Conservation (phyloP, 1,284 basidiomycete species). For the Phaffia rhodozyma region DNA sequence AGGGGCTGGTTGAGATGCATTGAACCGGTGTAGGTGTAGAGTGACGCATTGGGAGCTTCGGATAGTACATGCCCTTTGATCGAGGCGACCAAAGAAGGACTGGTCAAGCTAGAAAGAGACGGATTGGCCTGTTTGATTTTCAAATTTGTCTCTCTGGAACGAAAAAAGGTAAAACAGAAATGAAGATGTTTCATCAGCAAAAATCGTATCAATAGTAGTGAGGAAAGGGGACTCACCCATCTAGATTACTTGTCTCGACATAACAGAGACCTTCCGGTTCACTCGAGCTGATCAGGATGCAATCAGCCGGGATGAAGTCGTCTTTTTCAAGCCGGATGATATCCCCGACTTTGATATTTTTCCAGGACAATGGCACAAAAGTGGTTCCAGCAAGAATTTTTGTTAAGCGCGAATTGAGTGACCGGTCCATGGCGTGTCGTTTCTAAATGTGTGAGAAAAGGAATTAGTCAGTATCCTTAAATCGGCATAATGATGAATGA, state of each 20-base stretch:
- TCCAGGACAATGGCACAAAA: conserved; percentile 76
- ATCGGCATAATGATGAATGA: conserved; percentile 17
- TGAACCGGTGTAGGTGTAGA: conserved; percentile 85
- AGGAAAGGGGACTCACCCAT: conserved; percentile 53
- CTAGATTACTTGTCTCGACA: conserved; percentile 93
- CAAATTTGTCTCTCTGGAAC: conserved; percentile 81
- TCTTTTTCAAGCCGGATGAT: conserved; percentile 80
- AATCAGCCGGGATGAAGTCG: conserved; percentile 92
- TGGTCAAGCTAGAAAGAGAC: conserved; percentile 63
- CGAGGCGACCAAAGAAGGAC: conserved; percentile 58
- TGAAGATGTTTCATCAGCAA: conserved; percentile 2
- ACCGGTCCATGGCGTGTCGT: conserved; percentile 87
- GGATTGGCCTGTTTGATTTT: conserved; percentile 96
- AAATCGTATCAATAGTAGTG: neutral
- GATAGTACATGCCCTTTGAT: conserved; percentile 76
- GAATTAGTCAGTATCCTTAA: conserved; percentile 9
- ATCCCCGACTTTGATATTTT: conserved; percentile 81
- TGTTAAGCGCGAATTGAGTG: conserved; percentile 72
- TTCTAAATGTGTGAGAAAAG: conserved; percentile 39
- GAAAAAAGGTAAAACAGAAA: neutral
- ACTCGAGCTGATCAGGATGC: conserved; percentile 74
- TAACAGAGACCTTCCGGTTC: conserved; percentile 97
- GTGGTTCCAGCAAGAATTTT: conserved; percentile 55
- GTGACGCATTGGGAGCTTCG: conserved; percentile 93
- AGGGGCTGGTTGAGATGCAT: conserved; percentile 47